Evolutionary conservation across 352 stramenopile genomes (phyloP), one percentile per base, ranked within the genome.

Genomic region (Phytophthora melonis): DNA sequence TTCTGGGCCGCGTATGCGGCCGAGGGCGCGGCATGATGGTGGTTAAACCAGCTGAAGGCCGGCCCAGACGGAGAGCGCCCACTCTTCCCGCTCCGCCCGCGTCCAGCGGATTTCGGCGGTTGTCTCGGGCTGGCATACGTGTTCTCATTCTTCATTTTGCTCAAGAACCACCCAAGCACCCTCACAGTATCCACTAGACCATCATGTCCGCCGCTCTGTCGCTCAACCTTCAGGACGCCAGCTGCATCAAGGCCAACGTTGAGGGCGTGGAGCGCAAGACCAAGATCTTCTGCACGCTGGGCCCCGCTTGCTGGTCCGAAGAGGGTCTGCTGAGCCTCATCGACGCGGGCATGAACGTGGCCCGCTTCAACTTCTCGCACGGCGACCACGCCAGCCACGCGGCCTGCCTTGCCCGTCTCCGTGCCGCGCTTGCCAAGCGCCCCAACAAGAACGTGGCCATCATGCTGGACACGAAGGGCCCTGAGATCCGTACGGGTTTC

Each of bases 331-430:
- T 95, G 25, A 64, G 92, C 49, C 75, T 92, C 50, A 89, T 92
- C 58, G 84, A 92, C 63, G 81, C 80, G 59, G 97, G 97, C 72
- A 98, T 99, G 93, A 97, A 95, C 69, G 88, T 99, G 16, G 98
- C 98, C 80, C 89, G 98, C 47, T 88, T 99, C 64, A 99, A 99
- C 83, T 99, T 99, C 81, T 99, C 94, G 45, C 98, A 99, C 83
- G 98, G 97, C 43, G 98, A 98, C 58, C 94, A 97, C 68, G 95
- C 98, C 66, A 94, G 68, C 52, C 86, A 93, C 72, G 71, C 76
- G 58, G 80, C 90, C 58, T 89, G 79, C 27, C 76, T 94, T 53
- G 83, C 63, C 60, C 82, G 83, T 63, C 80, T 94, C 27, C 88
- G 86, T 25, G 79, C 71, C 19, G 88, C 86, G 14, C 74, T 93